A percentile compares a stretch with the other conserved stretches of the same genome.
Conservation (phyloP, 2,329 filamentous ascomycete species). For the Tolypocladium ovalisporum region DNA sequence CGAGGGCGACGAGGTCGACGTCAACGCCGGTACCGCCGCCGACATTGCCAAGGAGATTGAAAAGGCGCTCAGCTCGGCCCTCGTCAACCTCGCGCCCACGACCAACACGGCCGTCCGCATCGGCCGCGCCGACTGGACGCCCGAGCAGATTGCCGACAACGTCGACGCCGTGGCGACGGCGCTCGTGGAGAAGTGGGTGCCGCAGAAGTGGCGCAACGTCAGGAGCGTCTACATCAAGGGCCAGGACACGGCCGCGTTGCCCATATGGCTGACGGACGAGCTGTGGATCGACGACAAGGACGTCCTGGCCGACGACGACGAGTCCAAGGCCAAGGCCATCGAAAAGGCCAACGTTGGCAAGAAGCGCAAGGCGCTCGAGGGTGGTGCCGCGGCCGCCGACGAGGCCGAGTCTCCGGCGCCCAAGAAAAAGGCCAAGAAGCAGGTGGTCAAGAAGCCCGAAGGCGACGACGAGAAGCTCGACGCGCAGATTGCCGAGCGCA, state of each 20-base stretch:
- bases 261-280: constrained; percentile 90
- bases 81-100: constrained; percentile 68
- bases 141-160: constrained; percentile 73
- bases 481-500: constrained; percentile 49
- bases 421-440: constrained; percentile 27
- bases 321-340: constrained; percentile 35
- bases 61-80: constrained; percentile 63
- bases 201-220: constrained; percentile 81
- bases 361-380: constrained; percentile 45
- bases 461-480: constrained; percentile 42
- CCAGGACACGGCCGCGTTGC: constrained; percentile 74
- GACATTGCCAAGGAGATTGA: constrained; percentile 73
- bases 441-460: constrained; percentile 24
- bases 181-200: constrained; percentile 68
- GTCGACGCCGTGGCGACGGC: constrained; percentile 58
- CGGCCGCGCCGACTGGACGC: constrained; percentile 61
- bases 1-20: constrained; percentile 5
- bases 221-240: constrained; percentile 84
- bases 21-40: constrained; percentile 42
- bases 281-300: constrained; percentile 75
- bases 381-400: constrained; percentile 18
- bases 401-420: constrained; percentile 30
- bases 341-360: constrained; percentile 52
- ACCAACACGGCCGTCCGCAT: constrained; percentile 74
- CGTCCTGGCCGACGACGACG: constrained; percentile 52